Percentiles rank a stretch among this genome's conserved stretches.
phyloP scores from a whole-genome alignment of 257 asterid genomes.

The Lycium barbarum region DNA sequence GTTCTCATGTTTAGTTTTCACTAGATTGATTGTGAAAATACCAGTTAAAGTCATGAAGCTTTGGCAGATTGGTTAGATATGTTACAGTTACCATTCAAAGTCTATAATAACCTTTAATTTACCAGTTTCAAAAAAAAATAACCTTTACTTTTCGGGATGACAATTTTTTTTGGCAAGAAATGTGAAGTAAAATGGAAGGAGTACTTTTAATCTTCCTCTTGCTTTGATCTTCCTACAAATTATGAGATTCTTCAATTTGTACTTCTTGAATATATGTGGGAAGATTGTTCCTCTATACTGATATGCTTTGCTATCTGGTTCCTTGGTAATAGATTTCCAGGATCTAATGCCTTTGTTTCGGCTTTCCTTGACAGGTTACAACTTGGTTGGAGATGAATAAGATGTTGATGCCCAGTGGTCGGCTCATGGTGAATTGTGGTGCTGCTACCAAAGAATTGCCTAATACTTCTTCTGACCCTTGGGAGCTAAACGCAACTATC shows the following conservation, averaged over 20 bases:
- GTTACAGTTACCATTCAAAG: background rate
- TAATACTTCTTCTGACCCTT: constrained; percentile 10
- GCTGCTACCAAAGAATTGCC: constrained; percentile 46
- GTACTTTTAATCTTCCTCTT: background rate
- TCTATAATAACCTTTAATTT: background rate
- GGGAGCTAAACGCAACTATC: constrained; percentile 62
- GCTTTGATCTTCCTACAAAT: constrained; percentile 7
- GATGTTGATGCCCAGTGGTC: constrained; percentile 75
- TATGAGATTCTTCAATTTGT: constrained; percentile 16
- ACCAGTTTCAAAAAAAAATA: background rate
- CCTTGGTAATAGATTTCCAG: constrained; percentile 23
- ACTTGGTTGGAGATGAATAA: constrained; percentile 65
- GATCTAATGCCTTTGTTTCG: constrained; percentile 28
- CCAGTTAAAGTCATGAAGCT: background rate
- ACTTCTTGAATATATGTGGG: background rate
- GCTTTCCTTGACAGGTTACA: constrained; percentile 49
- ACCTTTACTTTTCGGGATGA: background rate
- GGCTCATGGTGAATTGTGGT: constrained; percentile 87
- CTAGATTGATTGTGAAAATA: background rate
- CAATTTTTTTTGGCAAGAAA: background rate
- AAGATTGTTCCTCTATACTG: background rate
- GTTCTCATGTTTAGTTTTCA: background rate
- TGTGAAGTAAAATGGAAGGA: background rate
- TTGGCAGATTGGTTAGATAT: constrained; percentile 17
- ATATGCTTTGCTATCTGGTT: background rate